phyloP scores from a whole-genome alignment of 176 grass and related monocot genomes.

The Avena insularis region DNA sequence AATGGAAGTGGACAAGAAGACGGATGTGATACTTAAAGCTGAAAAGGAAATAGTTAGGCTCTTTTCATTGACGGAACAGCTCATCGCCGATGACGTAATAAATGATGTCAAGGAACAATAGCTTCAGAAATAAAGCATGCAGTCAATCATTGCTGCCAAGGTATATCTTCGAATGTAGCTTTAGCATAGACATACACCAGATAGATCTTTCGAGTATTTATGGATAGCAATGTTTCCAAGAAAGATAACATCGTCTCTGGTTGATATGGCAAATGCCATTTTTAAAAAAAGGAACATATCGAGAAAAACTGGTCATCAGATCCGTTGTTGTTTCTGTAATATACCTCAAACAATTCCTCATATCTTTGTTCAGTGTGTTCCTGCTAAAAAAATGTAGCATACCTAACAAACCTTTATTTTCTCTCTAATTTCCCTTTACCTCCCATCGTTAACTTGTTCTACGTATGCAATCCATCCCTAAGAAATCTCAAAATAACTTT shows the following conservation, averaged over 20 bases:
- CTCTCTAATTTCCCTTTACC: too few species aligned
- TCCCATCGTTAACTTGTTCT: too few species aligned
- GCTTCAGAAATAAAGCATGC: slow-evolving; percentile 24
- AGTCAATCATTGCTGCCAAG: not conserved
- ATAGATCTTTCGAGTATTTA: not conserved
- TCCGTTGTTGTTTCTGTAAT: not conserved
- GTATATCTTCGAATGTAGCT: not conserved
- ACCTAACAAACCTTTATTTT: too few species aligned
- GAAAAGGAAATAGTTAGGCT: slow-evolving; percentile 55
- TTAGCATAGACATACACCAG: not conserved
- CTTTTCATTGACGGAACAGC: slow-evolving; percentile 63
- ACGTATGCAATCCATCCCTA: too few species aligned
- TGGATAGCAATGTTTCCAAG: not conserved
- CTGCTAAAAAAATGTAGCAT: not conserved
- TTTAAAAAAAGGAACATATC: not conserved
- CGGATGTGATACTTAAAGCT: slow-evolving; percentile 49
- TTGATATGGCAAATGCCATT: slow-evolving; percentile 8
- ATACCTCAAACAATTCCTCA: not conserved
- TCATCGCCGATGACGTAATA: slow-evolving; percentile 42
- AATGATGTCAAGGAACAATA: slow-evolving; percentile 25
- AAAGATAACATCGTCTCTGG: not conserved
- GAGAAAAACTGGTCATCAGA: not conserved
- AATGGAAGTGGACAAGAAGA: slow-evolving; percentile 7
- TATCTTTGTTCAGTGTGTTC: not conserved
- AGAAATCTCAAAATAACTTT: too few species aligned